Conservation (phyloP, 495 filamentous ascomycete genomes). For the Talaromyces borbonicus region DNA sequence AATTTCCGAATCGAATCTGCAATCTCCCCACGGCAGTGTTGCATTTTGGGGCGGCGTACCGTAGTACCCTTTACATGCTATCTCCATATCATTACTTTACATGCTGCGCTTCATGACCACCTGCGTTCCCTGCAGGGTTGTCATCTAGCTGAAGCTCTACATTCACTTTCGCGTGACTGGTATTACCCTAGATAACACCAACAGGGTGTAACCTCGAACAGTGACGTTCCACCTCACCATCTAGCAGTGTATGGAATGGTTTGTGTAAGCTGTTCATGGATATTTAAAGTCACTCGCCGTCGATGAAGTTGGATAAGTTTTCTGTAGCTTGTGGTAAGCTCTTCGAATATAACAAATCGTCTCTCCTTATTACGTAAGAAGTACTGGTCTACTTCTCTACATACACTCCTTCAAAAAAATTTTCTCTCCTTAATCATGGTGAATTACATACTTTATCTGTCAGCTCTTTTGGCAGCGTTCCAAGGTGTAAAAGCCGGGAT, state of each 20-base stretch:
- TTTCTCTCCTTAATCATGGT: constrained; percentile 6
- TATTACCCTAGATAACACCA: no score
- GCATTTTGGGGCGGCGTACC: no score
- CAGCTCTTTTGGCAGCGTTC: constrained; percentile 2
- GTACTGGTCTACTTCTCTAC: constrained; percentile 7
- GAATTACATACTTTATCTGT: constrained; percentile 4
- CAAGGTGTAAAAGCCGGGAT: constrained; percentile 30
- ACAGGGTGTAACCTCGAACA: constrained; percentile 4
- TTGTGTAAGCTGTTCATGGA: not conserved
- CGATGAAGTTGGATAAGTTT: not conserved
- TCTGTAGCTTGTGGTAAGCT: not conserved
- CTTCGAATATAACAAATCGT: not conserved
- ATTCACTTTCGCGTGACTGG: no score
- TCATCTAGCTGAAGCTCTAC: no score
- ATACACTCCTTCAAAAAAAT: not conserved
- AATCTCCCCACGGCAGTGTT: not conserved
- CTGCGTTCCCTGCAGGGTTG: no score
- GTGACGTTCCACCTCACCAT: not conserved
- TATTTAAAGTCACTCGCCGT: not conserved
- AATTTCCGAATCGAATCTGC: no score
- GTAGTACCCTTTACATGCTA: no score
- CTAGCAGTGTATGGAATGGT: not conserved
- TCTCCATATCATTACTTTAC: no score
- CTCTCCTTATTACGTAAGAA: constrained; percentile 3
- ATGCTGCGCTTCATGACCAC: no score